Base-by-base conservation (phyloP, 2,329 filamentous ascomycete species). In the Colletotrichum chlorophyti region DNA sequence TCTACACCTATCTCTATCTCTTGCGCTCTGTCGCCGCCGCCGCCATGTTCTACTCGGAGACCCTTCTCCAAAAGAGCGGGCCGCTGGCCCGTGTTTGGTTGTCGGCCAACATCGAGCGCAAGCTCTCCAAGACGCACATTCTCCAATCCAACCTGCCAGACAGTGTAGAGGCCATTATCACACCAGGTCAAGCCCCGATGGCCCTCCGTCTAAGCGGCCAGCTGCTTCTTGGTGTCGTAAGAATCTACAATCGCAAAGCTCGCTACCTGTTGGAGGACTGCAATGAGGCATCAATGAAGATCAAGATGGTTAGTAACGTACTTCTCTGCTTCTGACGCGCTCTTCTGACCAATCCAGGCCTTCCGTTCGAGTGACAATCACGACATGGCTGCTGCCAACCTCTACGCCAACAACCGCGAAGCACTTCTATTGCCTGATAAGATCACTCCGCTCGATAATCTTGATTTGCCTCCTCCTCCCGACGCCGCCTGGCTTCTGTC, bases 51-150 rank as follows among this genome's bases (percentile, higher is more conserved):
- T 98, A 97, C 76, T 97, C 95, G 51, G 93, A 97, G 81, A 93
- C 92, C 53, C 86, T 99, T 59, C 86, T 99, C 68, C 93, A 93
- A 74, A 97, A 97, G 88, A 97, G 92, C 68, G 95, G 95, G 81
- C 94, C 95, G 70, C 79, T 99, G 82, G 95, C 95, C 77, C 91
- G 93, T 72, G 93, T 98, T 79, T 99, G 95, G 95, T 86, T 98
- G 62, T 97, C 95, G 27, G 93, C 95, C 79, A 99, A 98, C 76
- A 83, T 98, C 64, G 95, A 98, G 84, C 93, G 94, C 82, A 99
- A 98, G 80, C 87, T 99, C 60, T 96, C 93, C 66, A 99, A 99
- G 79, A 93, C 92, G 63, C 93, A 97, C 70, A 95, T 98, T 65
- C 75, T 99, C 64, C 92, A 97, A 72, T 94, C 93, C 59, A 96